Base-by-base conservation (phyloP, 2,329 filamentous ascomycete genomes). In the Fusarium irregulare region DNA sequence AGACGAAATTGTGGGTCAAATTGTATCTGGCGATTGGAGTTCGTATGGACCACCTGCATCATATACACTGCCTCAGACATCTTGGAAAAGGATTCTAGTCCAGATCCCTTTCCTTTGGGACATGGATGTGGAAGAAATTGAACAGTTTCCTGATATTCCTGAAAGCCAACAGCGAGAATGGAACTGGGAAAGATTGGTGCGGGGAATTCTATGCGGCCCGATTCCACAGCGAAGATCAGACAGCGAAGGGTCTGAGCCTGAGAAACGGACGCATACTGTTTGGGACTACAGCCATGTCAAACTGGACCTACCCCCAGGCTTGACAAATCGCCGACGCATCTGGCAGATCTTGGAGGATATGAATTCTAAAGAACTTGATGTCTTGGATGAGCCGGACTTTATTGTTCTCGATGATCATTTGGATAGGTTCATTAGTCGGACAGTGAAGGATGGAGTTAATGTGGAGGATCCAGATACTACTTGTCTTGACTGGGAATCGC, bases 31-130 rank as follows among this genome's bases (percentile, higher is more conserved):
- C 0, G 9, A 3, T 3, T 21, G 28, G n/a, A 12, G 0, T 13
- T 12, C 14, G 6, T 27, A 13, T 4, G 34, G 34, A 4, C 18
- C 18, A 4, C 7, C 50, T 14, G n/a, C 37, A 32, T 12, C 50
- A 23, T 3, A 54, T 20, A 11, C 21, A 1, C 4, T 54, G 5
- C 50, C 50, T 32, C 50, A 54, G 6, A 3, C 9, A 9, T 44
- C 23, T n/a, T 54, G 50, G 50, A 54, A 54, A 23, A n/a, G 23
- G n/a, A 10, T 44, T 10, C 12, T 54, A 1, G n/a, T 44, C 14
- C 13, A 25, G 3, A 44, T 44, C 3, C 50, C 50, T 3, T 54
- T 54, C 8, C 50, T 44, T 12, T 54, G 50, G 50, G 50, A 54
- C 4, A 6, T 54, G 3, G 27, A 54, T 7, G 25, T 54, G 2